Evolutionary conservation across 2,329 filamentous ascomycete genomes (phyloP), one percentile per base, ranked within the genome.

Genomic region (Coniella vitis): DNA sequence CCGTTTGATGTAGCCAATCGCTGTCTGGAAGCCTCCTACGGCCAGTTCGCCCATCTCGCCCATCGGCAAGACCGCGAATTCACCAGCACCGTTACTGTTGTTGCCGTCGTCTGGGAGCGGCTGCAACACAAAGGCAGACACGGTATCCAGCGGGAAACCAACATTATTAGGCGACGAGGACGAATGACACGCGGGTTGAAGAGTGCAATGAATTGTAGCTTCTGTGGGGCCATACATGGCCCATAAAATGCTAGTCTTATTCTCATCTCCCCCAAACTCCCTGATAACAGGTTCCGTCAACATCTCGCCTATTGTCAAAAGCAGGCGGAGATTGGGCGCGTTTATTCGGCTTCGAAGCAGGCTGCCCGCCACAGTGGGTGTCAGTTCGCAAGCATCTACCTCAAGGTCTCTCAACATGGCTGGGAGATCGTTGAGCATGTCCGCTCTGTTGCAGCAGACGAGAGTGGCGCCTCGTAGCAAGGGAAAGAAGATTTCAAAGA

Each of bases 211-310:
- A 49, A 96, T 95, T 0, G 90, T 82, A 7, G 88, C 88, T 67
- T 96, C 90, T 0, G 90, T 96, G 1, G 90, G 90, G 0, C 90
- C 90, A 61, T 96, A 96, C 89, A 95, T 95, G 31, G 84, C 90
- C 77, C 88, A 90, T 1, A 96, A 72, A 38, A 95, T 82, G 56
- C 86, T 83, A 2, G 70, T 62, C 7, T 66, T 67, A 0, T 60
- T 61, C 0, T 64, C 60, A 9, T 71, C 68, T 2, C 79, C 79
- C 5, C 88, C 89, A 70, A 93, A 96, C 60, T 94, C 88, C 32
- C 79, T 69, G 19, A 95, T 74, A 2, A 96, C 84, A 8, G 80
- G 77, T 37, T 76, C 72, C 3, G 86, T 95, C 32, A 96, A 76
- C 90, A 95, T 95, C 65, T 96, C 90, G 5, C 90, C 90, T 56